Conservation (phyloP, 2,329 filamentous ascomycete species). For the Hirsutella rhossiliensis region DNA sequence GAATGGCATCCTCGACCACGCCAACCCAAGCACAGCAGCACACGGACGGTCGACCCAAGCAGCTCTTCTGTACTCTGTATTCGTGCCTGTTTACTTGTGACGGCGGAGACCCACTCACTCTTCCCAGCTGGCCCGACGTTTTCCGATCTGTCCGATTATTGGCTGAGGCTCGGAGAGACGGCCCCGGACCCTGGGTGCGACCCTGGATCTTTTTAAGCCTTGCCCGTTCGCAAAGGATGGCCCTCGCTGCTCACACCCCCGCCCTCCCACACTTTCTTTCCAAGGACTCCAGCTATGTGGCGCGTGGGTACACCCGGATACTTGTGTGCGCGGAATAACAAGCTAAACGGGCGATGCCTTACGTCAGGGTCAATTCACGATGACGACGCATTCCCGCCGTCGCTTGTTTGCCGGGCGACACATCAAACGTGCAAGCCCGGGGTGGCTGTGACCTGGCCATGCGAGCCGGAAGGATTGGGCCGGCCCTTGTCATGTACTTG, state of each 20-base stretch:
- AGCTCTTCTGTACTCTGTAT: too few relatives aligned
- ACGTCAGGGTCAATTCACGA: not conserved
- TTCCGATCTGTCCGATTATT: conserved; percentile 25
- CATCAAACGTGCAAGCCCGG: too few relatives aligned
- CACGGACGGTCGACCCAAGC: not conserved
- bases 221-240: not conserved
- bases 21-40: too few relatives aligned
- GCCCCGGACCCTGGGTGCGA: conserved; percentile 13
- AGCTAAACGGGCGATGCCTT: not conserved
- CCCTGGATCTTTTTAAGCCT: conserved; percentile 11
- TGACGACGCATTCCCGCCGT: not conserved
- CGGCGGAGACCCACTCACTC: too few relatives aligned
- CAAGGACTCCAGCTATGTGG: not conserved
- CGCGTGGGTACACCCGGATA: not conserved
- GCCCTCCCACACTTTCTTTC: not conserved
- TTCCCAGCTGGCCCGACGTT: conserved; percentile 4
- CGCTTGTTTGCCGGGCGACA: not conserved
- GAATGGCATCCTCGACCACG: conserved; percentile 11
- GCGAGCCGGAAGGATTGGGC: too few relatives aligned
- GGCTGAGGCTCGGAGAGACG: conserved; percentile 9
- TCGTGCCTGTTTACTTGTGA: too few relatives aligned
- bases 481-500: too few relatives aligned
- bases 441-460: too few relatives aligned
- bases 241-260: not conserved
- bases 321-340: not conserved